A percentile compares a stretch with the other conserved stretches of the same genome.
Conservation (phyloP, 805 yeast genomes). For the Pichia paraexigua region DNA sequence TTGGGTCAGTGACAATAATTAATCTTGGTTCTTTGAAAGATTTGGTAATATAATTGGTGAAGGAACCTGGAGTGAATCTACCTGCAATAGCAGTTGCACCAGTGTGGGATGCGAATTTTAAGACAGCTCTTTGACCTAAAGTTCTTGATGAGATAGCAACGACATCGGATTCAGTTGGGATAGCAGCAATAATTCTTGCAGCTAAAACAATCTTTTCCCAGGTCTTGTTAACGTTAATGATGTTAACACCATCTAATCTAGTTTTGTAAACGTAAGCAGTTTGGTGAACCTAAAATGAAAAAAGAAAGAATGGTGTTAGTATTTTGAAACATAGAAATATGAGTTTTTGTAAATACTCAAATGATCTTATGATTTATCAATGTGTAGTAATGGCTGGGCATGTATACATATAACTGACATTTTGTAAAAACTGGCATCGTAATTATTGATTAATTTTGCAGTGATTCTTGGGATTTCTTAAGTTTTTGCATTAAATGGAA, state of each 20-base stretch:
- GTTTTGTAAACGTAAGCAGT: constrained; percentile 94
- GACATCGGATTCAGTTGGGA: constrained; percentile 97
- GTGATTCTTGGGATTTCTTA: too few species aligned
- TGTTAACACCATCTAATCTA: constrained; percentile 99
- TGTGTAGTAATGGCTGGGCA: not conserved
- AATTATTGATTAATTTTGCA: too few species aligned
- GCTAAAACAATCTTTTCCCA: constrained; percentile 99
- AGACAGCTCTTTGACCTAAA: constrained; percentile 99
- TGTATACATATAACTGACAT: too few species aligned
- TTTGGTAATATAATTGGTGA: constrained; percentile 99
- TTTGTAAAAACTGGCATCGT: too few species aligned
- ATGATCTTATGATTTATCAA: not conserved
- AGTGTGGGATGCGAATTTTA: constrained; percentile 98
- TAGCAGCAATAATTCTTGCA: constrained; percentile 99
- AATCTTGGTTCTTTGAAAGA: constrained; percentile 99
- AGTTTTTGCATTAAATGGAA: too few species aligned
- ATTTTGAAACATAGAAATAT: not conserved
- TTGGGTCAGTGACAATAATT: constrained; percentile 98
- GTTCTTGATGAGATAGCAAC: constrained; percentile 99
- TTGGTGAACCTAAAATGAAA: constrained; percentile 70
- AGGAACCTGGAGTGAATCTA: constrained; percentile 99
- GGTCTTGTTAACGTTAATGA: constrained; percentile 97
- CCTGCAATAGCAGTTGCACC: constrained; percentile 99
- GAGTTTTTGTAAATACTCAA: not conserved
- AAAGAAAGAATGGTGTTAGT: constrained; percentile 13